Conservation (phyloP, 1,284 basidiomycete genomes). For the Phlebopus sp. region DNA sequence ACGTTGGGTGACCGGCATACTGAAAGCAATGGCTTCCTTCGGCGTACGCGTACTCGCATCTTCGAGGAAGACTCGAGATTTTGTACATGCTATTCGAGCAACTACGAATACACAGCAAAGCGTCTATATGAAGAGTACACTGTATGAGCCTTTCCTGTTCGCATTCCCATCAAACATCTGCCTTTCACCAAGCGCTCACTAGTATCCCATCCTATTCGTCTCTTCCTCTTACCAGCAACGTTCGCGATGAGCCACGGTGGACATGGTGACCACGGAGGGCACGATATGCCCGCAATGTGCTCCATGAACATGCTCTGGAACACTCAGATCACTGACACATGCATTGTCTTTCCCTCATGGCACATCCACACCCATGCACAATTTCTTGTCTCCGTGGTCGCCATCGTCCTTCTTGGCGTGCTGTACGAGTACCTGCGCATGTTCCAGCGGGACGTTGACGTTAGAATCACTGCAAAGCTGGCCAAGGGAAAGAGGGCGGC, state of each 20-base stretch:
- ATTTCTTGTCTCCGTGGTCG: conserved; percentile 62
- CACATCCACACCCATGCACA: conserved; percentile 56
- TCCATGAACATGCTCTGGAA: conserved; percentile 79
- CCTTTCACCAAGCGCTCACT: neutral
- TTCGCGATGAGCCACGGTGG: conserved; percentile 42
- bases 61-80: too few relatives aligned
- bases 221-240: neutral
- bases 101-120: too few relatives aligned
- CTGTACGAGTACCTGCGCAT: conserved; percentile 72
- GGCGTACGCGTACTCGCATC: too few relatives aligned
- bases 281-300: conserved; percentile 50
- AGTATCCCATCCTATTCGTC: neutral
- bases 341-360: conserved; percentile 72
- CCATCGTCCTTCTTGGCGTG: conserved; percentile 62
- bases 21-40: too few relatives aligned
- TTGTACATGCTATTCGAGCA: too few relatives aligned
- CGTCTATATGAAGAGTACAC: too few relatives aligned
- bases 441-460: conserved; percentile 57
- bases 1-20: too few relatives aligned
- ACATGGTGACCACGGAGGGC: conserved; percentile 38
- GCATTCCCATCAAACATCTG: neutral
- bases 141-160: too few relatives aligned
- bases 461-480: conserved; percentile 50
- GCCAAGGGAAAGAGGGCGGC: conserved; percentile 43
- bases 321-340: conserved; percentile 70